Percentiles rank a stretch among this genome's conserved stretches.
Conservation (phyloP, 208 protist genomes). For the Herpetomonas samuelpessoai region DNA sequence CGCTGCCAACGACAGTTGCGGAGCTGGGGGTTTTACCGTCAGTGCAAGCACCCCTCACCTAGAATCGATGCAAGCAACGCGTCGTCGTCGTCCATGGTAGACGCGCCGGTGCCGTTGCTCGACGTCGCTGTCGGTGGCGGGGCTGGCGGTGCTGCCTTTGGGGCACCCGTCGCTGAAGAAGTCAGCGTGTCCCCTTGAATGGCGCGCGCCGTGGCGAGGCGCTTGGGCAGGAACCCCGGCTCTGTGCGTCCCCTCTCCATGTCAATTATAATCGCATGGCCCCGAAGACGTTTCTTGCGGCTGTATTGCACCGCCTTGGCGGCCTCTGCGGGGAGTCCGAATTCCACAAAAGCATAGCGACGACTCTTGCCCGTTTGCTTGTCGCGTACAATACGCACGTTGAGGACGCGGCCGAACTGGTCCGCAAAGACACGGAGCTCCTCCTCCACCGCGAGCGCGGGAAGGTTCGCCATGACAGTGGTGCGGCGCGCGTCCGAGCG, state of each 20-base stretch:
- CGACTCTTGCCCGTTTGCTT: constrained; percentile 53
- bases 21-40: too few relatives aligned
- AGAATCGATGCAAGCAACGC: neutral
- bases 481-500: constrained; percentile 61
- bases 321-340: constrained; percentile 63
- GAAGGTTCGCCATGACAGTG: constrained; percentile 67
- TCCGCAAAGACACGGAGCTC: constrained; percentile 79
- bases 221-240: constrained; percentile 55
- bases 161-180: too few relatives aligned
- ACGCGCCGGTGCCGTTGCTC: too few relatives aligned
- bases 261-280: constrained; percentile 58
- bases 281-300: constrained; percentile 61
- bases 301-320: constrained; percentile 47
- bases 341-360: constrained; percentile 85
- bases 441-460: constrained; percentile 60
- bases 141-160: too few relatives aligned
- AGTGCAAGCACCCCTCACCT: too few relatives aligned
- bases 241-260: constrained; percentile 68
- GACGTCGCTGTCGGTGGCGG: too few relatives aligned
- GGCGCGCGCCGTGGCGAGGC: constrained; percentile 31
- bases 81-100: neutral
- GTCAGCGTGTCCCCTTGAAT: neutral
- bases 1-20: too few relatives aligned
- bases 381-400: constrained; percentile 60
- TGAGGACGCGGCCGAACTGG: constrained; percentile 79